phyloP scores from a whole-genome alignment of 2,329 filamentous ascomycete species.

The Curvularia sp. region DNA sequence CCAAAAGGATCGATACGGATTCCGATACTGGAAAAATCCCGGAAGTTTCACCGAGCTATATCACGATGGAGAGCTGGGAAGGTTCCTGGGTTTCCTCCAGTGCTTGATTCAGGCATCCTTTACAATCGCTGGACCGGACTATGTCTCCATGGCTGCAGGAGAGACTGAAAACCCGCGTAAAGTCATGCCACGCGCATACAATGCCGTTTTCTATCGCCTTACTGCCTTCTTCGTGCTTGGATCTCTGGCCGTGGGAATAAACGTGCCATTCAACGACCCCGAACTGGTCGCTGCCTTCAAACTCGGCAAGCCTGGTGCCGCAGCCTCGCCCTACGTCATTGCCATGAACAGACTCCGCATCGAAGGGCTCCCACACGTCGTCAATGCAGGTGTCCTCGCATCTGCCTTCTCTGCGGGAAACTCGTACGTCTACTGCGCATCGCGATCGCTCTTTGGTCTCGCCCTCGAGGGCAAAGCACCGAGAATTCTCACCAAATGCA shows the following conservation, averaged over 20 bases:
- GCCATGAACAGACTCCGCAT: slow-evolving; percentile 65
- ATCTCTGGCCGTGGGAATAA: slow-evolving; percentile 72
- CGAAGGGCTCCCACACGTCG: slow-evolving; percentile 63
- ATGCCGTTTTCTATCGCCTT: slow-evolving; percentile 79
- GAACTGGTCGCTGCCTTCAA: slow-evolving; percentile 68
- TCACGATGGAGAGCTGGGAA: slow-evolving; percentile 71
- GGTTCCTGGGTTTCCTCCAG: slow-evolving; percentile 77
- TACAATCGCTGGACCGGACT: slow-evolving; percentile 58
- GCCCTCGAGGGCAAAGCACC: slow-evolving; percentile 64
- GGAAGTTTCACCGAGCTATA: slow-evolving; percentile 72
- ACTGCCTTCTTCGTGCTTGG: slow-evolving; percentile 79
- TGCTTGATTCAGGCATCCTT: slow-evolving; percentile 70
- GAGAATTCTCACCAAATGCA: slow-evolving; percentile 61
- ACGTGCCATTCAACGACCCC: slow-evolving; percentile 72
- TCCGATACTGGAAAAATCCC: slow-evolving; percentile 62
- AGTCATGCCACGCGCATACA: slow-evolving; percentile 74
- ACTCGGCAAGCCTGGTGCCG: slow-evolving; percentile 68
- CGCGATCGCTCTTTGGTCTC: slow-evolving; percentile 62
- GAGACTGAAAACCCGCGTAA: slow-evolving; percentile 56
- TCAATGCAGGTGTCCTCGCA: slow-evolving; percentile 65
- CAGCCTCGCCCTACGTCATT: slow-evolving; percentile 70
- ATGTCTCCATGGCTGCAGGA: slow-evolving; percentile 58
- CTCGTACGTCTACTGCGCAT: slow-evolving; percentile 63
- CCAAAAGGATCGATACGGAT: slow-evolving; percentile 58
- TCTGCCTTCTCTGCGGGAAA: slow-evolving; percentile 65